Percentiles rank a stretch among this genome's conserved stretches.
Conservation (phyloP, 805 yeast genomes). For the Kodamaea restingae region DNA sequence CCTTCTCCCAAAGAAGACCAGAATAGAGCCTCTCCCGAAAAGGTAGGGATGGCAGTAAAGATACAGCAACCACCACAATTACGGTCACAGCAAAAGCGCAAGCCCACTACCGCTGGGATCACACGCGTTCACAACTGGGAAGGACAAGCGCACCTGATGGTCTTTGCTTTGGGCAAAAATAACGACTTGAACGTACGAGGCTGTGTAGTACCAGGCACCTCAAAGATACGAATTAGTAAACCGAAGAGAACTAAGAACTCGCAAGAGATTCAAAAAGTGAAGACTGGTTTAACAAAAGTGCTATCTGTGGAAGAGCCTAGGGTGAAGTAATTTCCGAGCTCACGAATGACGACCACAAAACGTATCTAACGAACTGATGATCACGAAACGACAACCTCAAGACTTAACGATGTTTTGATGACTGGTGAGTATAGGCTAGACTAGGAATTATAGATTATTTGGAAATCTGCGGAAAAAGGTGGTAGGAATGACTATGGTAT, state of each 20-base stretch:
- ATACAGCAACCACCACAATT: constrained; percentile 3
- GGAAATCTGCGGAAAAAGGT: too few relatives aligned
- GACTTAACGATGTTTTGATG: too few relatives aligned
- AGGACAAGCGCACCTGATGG: constrained; percentile 9
- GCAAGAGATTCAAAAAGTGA: not conserved
- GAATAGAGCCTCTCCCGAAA: not conserved
- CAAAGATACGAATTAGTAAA: constrained; percentile 10
- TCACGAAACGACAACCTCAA: too few relatives aligned
- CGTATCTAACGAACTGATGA: too few relatives aligned
- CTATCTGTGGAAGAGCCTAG: not conserved
- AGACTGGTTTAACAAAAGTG: not conserved
- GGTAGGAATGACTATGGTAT: too few relatives aligned
- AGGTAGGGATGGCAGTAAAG: not conserved
- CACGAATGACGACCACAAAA: too few relatives aligned
- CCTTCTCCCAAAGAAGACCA: not conserved
- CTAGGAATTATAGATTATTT: too few relatives aligned
- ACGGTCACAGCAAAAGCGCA: constrained; percentile 1
- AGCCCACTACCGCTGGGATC: constrained; percentile 1
- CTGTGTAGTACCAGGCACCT: constrained; percentile 13
- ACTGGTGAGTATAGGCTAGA: too few relatives aligned
- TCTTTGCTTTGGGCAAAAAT: constrained; percentile 11
- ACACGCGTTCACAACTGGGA: constrained; percentile 8
- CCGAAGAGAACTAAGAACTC: constrained; percentile 6
- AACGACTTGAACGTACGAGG: constrained; percentile 10
- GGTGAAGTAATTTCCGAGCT: too few relatives aligned